Percentiles rank a stretch among this genome's conserved stretches.
Evolutionary conservation across 169 alveolate species (phyloP).

Genomic region (Plasmodium gonderi): DNA sequence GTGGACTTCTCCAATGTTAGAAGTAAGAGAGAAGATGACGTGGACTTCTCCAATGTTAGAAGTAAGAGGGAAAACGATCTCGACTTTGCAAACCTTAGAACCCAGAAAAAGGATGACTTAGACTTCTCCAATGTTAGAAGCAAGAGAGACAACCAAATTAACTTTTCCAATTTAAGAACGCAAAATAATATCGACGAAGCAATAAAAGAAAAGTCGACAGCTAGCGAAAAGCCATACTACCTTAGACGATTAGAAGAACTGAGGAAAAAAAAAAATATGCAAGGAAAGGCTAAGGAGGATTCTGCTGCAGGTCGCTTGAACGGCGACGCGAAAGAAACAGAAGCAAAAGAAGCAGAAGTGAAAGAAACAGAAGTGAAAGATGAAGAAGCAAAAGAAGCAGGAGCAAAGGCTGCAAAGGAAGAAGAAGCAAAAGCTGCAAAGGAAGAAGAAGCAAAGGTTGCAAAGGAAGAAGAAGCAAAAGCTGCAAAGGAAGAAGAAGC

Average conservation of each 20-base stretch:
- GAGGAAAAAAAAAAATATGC: slow-evolving; percentile 6
- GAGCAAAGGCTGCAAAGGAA: background rate
- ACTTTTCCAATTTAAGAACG: slow-evolving; percentile 10
- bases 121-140: background rate
- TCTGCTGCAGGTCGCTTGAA: no score
- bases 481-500: background rate
- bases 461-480: background rate
- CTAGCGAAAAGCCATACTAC: slow-evolving; percentile 47
- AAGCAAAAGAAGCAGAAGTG: background rate
- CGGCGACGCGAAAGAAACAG: background rate
- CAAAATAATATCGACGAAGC: background rate
- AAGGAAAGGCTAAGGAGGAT: background rate
- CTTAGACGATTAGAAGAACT: slow-evolving; percentile 38
- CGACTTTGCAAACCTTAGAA: slow-evolving; percentile 2
- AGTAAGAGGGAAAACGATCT: background rate
- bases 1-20: background rate
- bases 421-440: background rate
- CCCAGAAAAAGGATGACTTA: background rate
- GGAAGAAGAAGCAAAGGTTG: background rate
- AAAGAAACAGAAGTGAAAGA: background rate
- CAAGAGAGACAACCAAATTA: background rate
- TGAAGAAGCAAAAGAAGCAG: background rate
- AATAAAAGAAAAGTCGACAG: background rate
- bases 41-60: background rate
- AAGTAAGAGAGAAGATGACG: background rate